phyloP scores from a whole-genome alignment of 495 filamentous ascomycete genomes.

The Letharia lupina region DNA sequence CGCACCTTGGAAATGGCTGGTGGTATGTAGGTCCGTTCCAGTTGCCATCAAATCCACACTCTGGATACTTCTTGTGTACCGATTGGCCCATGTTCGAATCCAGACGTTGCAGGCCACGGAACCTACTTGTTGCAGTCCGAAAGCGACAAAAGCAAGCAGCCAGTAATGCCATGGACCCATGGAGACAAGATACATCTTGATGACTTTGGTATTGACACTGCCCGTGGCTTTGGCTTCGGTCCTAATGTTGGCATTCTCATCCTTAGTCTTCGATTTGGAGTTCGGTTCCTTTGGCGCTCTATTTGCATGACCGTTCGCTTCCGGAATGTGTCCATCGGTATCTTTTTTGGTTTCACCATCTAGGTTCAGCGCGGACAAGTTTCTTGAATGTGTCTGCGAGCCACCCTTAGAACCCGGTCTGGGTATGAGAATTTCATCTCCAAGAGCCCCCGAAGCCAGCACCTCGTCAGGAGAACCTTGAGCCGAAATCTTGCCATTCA shows the following conservation, averaged over 20 bases:
- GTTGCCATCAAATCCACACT: not conserved
- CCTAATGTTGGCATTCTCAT: slow-evolving; percentile 39
- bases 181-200: slow-evolving; percentile 70
- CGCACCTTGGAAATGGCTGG: not conserved
- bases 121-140: slow-evolving; percentile 71
- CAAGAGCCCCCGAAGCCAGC: slow-evolving; percentile 73
- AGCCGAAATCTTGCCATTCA: slow-evolving; percentile 70
- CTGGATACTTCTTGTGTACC: slow-evolving; percentile 36
- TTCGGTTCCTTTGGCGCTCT: slow-evolving; percentile 29
- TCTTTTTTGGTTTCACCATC: slow-evolving; percentile 30
- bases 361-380: slow-evolving; percentile 54
- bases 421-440: slow-evolving; percentile 72
- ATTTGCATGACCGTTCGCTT: slow-evolving; percentile 33
- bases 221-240: slow-evolving; percentile 73
- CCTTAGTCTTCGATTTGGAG: slow-evolving; percentile 27
- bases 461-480: slow-evolving; percentile 73
- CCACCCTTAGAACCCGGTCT: slow-evolving; percentile 53
- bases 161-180: slow-evolving; percentile 98
- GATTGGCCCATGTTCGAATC: slow-evolving; percentile 84
- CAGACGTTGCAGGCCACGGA: slow-evolving; percentile 83
- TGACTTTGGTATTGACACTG: slow-evolving; percentile 75
- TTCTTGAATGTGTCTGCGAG: slow-evolving; percentile 64
- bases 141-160: slow-evolving; percentile 62
- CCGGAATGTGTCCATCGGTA: slow-evolving; percentile 24
- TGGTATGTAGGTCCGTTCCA: not conserved